Evolutionary conservation across 2,329 filamentous ascomycete genomes (phyloP).

Genomic region (Cercospora citrullina): DNA sequence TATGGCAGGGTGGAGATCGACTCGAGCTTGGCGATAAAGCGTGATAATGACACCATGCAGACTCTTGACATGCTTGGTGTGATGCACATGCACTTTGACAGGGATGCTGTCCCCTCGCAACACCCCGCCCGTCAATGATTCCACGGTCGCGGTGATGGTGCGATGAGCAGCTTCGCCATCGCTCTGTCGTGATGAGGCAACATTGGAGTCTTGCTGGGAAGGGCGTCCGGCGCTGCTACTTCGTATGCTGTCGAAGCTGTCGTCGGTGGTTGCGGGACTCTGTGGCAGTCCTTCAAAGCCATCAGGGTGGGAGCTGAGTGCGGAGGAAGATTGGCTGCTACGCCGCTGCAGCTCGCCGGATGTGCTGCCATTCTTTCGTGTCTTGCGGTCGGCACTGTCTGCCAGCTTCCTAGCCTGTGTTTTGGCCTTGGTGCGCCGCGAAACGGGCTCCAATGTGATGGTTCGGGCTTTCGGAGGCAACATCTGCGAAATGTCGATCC

Average conservation of each 20-base stretch:
- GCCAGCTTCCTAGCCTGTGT: conserved; percentile 46
- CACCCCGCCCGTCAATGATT: conserved; percentile 78
- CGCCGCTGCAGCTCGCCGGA: conserved; percentile 29
- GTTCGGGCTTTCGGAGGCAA: conserved; percentile 73
- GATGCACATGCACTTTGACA: conserved; percentile 77
- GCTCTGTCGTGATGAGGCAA: conserved; percentile 44
- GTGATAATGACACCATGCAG: conserved; percentile 91
- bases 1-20: conserved; percentile 73
- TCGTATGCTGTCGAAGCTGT: conserved; percentile 43
- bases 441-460: conserved; percentile 84
- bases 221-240: conserved; percentile 27
- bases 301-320: conserved; percentile 33
- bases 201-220: conserved; percentile 46
- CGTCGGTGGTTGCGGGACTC: conserved; percentile 51
- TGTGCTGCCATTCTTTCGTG: conserved; percentile 27
- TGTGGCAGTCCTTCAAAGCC: conserved; percentile 35
- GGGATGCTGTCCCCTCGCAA: conserved; percentile 81
- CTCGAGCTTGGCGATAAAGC: conserved; percentile 83
- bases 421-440: conserved; percentile 65
- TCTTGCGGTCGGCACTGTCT: conserved; percentile 31
- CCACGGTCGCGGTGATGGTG: conserved; percentile 83
- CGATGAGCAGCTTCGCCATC: conserved; percentile 57
- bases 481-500: conserved; percentile 78
- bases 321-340: conserved; percentile 33
- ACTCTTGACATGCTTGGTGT: conserved; percentile 86